Conservation (phyloP, 2,329 filamentous ascomycete species). For the Ilyonectria robusta region DNA sequence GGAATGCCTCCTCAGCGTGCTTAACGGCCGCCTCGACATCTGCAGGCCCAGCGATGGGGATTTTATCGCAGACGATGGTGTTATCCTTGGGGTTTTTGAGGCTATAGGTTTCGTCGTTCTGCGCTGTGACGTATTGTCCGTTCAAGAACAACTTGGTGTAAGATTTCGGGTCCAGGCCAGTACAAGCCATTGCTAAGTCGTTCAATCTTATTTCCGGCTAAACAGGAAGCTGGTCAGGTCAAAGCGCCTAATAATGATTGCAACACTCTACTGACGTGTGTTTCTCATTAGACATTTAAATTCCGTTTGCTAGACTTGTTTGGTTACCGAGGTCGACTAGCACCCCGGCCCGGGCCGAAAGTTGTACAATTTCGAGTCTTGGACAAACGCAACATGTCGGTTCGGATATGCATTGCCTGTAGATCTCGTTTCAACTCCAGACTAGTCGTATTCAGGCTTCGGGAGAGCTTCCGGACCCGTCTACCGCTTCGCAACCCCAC, state of each 20-base stretch:
- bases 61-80: conserved; percentile 8
- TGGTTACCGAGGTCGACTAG: neutral
- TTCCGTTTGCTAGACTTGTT: neutral
- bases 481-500: neutral
- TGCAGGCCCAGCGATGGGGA: conserved; percentile 23
- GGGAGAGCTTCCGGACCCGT: neutral
- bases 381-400: too few relatives aligned
- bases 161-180: neutral
- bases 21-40: conserved; percentile 26
- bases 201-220: neutral
- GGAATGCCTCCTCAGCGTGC: conserved; percentile 28
- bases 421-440: too few relatives aligned
- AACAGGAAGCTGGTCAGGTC: neutral
- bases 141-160: conserved; percentile 26
- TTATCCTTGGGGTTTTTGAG: conserved; percentile 30
- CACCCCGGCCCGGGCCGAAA: neutral
- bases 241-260: neutral
- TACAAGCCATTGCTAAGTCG: neutral
- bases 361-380: neutral
- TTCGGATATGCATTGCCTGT: neutral
- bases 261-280: neutral
- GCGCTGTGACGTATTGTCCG: conserved; percentile 24
- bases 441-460: neutral
- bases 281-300: neutral
- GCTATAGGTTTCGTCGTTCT: conserved; percentile 19